Evolutionary conservation across 2,329 filamentous ascomycete genomes (phyloP).

Genomic region (Aspergillus sergii): DNA sequence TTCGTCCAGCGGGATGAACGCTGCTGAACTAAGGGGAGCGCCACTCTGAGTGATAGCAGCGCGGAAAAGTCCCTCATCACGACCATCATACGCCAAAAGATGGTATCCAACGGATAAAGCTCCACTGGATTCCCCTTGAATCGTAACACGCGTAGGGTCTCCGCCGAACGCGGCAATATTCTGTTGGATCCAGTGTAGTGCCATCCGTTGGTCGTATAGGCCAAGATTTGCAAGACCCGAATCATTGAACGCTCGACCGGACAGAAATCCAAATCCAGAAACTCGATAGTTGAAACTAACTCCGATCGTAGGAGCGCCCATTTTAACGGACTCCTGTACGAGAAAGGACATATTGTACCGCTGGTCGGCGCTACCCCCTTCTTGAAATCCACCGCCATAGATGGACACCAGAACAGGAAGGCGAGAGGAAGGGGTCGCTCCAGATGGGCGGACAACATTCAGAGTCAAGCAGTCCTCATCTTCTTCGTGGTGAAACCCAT

Average conservation of each 20-base stretch:
- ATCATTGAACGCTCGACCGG: constrained; percentile 31
- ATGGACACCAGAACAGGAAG: constrained; percentile 26
- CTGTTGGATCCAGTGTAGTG: constrained; percentile 19
- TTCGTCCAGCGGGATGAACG: constrained; percentile 4
- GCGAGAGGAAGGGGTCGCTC: background rate
- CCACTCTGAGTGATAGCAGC: constrained; percentile 25
- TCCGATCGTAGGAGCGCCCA: constrained; percentile 53
- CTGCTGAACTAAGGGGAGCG: constrained; percentile 3
- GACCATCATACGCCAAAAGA: constrained; percentile 26
- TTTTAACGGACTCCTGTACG: constrained; percentile 54
- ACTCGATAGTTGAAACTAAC: constrained; percentile 57
- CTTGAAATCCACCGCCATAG: constrained; percentile 48
- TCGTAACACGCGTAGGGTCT: constrained; percentile 16
- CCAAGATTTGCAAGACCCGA: constrained; percentile 33
- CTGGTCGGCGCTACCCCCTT: constrained; percentile 29
- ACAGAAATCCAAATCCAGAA: constrained; percentile 54
- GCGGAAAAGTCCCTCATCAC: constrained; percentile 26
- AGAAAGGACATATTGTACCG: constrained; percentile 62
- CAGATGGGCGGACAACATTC: constrained; percentile 24
- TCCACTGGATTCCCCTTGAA: constrained; percentile 20
- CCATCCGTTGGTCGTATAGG: constrained; percentile 36
- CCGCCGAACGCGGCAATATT: constrained; percentile 21
- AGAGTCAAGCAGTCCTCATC: constrained; percentile 26
- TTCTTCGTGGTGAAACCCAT: constrained; percentile 9
- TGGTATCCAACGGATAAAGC: constrained; percentile 22